Evolutionary conservation across 768 basidiomycete genomes (phyloP), one percentile per base, ranked within the genome.

Genomic region (Sporobolomyces phaffii): DNA sequence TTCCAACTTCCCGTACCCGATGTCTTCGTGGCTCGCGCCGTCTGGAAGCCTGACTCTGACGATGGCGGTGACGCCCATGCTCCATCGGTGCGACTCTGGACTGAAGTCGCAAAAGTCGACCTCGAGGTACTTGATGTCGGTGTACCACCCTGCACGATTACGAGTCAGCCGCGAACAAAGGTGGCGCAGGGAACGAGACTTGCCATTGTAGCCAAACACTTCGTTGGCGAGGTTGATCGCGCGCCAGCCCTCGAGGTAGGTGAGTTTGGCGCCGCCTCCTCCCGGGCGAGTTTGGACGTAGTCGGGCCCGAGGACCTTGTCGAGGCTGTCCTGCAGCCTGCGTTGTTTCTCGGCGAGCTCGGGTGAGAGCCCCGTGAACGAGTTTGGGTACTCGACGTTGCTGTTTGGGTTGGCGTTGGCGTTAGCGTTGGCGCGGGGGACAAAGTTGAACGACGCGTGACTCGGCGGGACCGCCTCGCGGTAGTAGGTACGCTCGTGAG

Each of bases 151-250:
- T 66, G 44, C 13, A 3, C 11, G 48, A 17, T 31, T 18, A 34
- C 31, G 9, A 53, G 31, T 41, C 36, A 40, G 24, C 24, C n/a
- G 4, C 22, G 28, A 3, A 34, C 15, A 3, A 5, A 31, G 33
- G 33, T 33, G 50, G 17, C 34, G 4, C 29, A 52, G 31, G 8
- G 50, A 36, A n/a, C n/a, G 88, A 67, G 87, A 89, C 93, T 91
- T 93, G 29, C 93, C 96, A 69, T 98, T 91, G 81, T 91, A 97
- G 1, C 94, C 94, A 78, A 99, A 98, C 47, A 98, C 89, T 70
- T 99, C 94, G 76, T 99, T 99, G 3, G 94, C 96, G 28, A 99
- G 82, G 75, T 93, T 94, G 78, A 99, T 96, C 41, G 92, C 87
- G 79, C 91, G 93, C 94, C 94, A 98, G 0, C 94, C 96, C 76